Evolutionary conservation across 1,139 yeast genomes (phyloP).

Genomic region (Pichia sp.): DNA sequence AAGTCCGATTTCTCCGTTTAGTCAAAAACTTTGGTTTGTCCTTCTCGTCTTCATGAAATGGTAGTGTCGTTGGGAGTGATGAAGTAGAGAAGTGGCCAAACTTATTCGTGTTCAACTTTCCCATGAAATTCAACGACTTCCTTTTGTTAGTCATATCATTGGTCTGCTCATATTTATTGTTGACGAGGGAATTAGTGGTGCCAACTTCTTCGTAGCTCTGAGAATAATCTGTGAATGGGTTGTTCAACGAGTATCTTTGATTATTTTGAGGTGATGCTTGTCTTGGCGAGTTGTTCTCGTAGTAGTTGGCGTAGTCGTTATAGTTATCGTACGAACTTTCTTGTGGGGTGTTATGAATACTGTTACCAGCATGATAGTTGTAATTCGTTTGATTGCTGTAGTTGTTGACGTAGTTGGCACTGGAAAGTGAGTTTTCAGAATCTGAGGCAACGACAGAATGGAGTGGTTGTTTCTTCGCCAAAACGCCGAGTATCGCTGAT

Average conservation of each 20-base stretch:
- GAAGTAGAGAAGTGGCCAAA: slow-evolving; percentile 13
- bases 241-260: slow-evolving; percentile 11
- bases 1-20: slow-evolving; percentile 21
- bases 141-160: slow-evolving; percentile 8
- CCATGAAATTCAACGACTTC: slow-evolving; percentile 17
- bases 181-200: not conserved
- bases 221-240: slow-evolving; percentile 19
- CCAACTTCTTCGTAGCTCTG: slow-evolving; percentile 17
- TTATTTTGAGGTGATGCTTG: not conserved
- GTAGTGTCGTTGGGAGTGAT: slow-evolving; percentile 14
- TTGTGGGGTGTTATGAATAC: not conserved
- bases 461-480: slow-evolving; percentile 14
- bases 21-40: slow-evolving; percentile 21
- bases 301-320: slow-evolving; percentile 10
- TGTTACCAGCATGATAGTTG: not conserved
- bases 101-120: slow-evolving; percentile 11
- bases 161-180: not conserved
- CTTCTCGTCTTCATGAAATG: slow-evolving; percentile 14
- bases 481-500: slow-evolving; percentile 29
- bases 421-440: slow-evolving; percentile 20
- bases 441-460: slow-evolving; percentile 19
- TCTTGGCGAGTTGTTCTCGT: slow-evolving; percentile 3
- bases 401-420: not conserved
- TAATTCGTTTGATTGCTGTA: not conserved
- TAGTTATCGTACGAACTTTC: slow-evolving; percentile 1